Conservation (phyloP, 2,329 filamentous ascomycete species). For the Coniosporium tulheliwenetii region DNA sequence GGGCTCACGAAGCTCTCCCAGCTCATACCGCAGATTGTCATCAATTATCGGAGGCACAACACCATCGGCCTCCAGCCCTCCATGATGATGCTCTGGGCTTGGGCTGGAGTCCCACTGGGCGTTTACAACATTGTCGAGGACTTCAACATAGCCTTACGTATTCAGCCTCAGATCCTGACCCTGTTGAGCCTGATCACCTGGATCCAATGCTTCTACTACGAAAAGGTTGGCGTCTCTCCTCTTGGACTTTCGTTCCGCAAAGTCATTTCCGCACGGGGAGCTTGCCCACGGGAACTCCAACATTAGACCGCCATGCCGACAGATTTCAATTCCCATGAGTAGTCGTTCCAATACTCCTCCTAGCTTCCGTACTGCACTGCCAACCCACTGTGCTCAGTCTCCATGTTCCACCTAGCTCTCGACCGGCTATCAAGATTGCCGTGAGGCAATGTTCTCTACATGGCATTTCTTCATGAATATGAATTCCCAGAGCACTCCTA, state of each 20-base stretch:
- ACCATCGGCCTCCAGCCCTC: constrained; percentile 48
- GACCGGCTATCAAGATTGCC: no score
- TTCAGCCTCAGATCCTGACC: constrained; percentile 43
- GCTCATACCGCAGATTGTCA: constrained; percentile 53
- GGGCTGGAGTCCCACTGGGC: constrained; percentile 51
- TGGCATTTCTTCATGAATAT: no score
- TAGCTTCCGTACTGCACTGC: no score
- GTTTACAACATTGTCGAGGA: constrained; percentile 40
- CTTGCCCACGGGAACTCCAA: neutral
- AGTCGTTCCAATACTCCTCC: no score
- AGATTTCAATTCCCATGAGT: neutral
- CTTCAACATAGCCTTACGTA: constrained; percentile 36
- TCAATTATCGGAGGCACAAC: constrained; percentile 52
- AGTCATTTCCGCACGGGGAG: no score
- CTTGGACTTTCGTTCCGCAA: no score
- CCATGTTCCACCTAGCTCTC: no score
- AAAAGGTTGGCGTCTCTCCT: constrained; percentile 15
- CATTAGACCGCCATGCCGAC: neutral
- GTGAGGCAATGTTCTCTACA: no score
- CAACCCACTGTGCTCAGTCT: no score
- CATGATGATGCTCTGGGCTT: constrained; percentile 60
- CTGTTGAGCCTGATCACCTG: constrained; percentile 36
- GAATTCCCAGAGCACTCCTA: no score
- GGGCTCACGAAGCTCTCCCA: constrained; percentile 15
- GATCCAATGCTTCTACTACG: constrained; percentile 41